Evolutionary conservation across 805 yeast genomes (phyloP).

Genomic region (Teunomyces kruisii): DNA sequence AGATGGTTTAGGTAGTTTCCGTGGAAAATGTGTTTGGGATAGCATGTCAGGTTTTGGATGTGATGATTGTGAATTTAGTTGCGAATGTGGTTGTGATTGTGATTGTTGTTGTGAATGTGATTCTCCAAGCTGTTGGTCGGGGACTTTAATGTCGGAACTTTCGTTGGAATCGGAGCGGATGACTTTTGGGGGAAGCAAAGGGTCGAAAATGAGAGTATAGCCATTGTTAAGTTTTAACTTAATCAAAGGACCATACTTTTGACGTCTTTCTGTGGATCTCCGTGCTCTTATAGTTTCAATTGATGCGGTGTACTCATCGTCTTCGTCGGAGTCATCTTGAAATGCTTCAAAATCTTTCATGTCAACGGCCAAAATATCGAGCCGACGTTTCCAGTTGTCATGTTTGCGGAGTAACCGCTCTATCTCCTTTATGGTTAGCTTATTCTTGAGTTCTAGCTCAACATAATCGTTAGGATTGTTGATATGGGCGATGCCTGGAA

Average conservation of each 20-base stretch:
- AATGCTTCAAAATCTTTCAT: constrained; percentile 16
- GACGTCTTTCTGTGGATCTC: constrained; percentile 23
- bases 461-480: constrained; percentile 44
- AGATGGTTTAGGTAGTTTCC: background rate
- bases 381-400: constrained; percentile 38
- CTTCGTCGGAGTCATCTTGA: constrained; percentile 15
- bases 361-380: constrained; percentile 23
- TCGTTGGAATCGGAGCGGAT: constrained; percentile 3
- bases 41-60: too few species aligned
- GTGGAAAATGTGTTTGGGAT: too few species aligned
- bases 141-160: too few species aligned
- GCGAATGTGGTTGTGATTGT: too few species aligned
- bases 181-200: constrained; percentile 27
- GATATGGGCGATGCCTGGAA: constrained; percentile 51
- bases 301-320: constrained; percentile 26
- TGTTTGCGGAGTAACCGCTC: constrained; percentile 35
- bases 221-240: constrained; percentile 39
- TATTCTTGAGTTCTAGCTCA: constrained; percentile 54
- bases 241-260: constrained; percentile 35
- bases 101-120: too few species aligned
- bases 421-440: constrained; percentile 51
- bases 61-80: too few species aligned
- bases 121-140: too few species aligned
- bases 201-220: constrained; percentile 39
- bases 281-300: constrained; percentile 21